These are phyloP conservation scores for Tuber indicum DNA, from an alignment of 495 filamentous ascomycete genomes.

Conservation along the genomic window DNA sequence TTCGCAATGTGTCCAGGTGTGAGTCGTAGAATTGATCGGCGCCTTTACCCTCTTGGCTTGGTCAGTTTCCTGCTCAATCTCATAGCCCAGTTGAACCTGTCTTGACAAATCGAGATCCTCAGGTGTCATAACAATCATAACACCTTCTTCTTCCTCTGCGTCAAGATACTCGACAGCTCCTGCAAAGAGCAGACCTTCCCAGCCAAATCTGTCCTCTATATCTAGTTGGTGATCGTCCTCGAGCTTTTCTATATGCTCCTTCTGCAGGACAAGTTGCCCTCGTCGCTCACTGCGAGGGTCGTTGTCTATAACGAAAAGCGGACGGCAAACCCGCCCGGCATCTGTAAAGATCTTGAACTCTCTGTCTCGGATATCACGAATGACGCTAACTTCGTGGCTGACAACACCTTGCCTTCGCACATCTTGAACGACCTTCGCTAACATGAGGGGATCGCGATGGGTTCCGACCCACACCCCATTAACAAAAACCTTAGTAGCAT, in stretches of 20 bases:
- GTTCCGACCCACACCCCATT: constrained; percentile 97
- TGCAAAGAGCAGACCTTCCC: constrained; percentile 70
- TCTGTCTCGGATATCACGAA: constrained; percentile 89
- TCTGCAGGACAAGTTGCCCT: constrained; percentile 74
- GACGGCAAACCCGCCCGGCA: constrained; percentile 86
- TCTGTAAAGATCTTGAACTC: constrained; percentile 99
- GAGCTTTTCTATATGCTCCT: constrained; percentile 65
- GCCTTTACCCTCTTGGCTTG: constrained; percentile 71
- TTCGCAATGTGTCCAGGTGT: constrained; percentile 95
- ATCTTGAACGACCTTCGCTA: constrained; percentile 69
- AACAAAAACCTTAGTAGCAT: constrained; percentile 95
- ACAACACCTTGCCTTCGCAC: constrained; percentile 67
- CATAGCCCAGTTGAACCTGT: constrained; percentile 60
- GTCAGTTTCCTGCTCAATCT: constrained; percentile 54
- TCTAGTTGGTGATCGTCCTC: constrained; percentile 62
- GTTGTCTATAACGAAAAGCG: constrained; percentile 83
- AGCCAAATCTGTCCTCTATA: constrained; percentile 65
- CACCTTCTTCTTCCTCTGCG: constrained; percentile 94
- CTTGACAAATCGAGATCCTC: constrained; percentile 76
- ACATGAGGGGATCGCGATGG: constrained; percentile 70
- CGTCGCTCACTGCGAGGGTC: constrained; percentile 59
- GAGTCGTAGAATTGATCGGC: constrained; percentile 61
- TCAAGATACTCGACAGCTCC: constrained; percentile 93
- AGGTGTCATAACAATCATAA: constrained; percentile 98
- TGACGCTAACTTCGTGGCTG: constrained; percentile 80